These are phyloP conservation scores for Mycena epipterygia DNA, from an alignment of 768 basidiomycete species.

Conservation along the genomic window DNA sequence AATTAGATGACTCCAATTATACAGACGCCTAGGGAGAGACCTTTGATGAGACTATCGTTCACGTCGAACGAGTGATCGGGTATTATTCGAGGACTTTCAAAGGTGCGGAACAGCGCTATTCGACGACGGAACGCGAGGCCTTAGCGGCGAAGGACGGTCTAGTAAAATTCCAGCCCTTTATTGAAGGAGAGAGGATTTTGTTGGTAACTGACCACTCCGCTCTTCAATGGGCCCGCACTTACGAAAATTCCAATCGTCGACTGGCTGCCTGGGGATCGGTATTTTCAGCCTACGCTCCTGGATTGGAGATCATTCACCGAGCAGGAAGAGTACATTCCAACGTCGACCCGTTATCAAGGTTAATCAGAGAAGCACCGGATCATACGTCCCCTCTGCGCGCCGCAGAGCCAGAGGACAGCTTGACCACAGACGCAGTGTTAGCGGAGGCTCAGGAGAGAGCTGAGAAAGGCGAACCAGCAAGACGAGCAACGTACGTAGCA, in stretches of 20 bases:
- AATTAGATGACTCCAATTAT: background rate
- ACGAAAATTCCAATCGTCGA: background rate
- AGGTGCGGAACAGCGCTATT: background rate
- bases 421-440: too few species aligned
- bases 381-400: too few species aligned
- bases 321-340: too few species aligned
- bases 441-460: too few species aligned
- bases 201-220: background rate
- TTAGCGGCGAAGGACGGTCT: slow-evolving; percentile 38
- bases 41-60: too few species aligned
- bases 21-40: too few species aligned
- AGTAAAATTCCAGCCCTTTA: slow-evolving; percentile 22
- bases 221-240: background rate
- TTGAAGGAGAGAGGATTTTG: slow-evolving; percentile 44
- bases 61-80: background rate
- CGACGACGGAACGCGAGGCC: background rate
- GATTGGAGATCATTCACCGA: too few species aligned
- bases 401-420: too few species aligned
- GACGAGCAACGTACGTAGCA: too few species aligned
- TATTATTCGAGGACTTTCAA: background rate
- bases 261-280: background rate
- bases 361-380: too few species aligned
- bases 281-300: background rate
- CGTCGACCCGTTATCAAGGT: too few species aligned
- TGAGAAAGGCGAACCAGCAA: too few species aligned